phyloP scores from a whole-genome alignment of 148 eudicot species.

The Polygonum aviculare region DNA sequence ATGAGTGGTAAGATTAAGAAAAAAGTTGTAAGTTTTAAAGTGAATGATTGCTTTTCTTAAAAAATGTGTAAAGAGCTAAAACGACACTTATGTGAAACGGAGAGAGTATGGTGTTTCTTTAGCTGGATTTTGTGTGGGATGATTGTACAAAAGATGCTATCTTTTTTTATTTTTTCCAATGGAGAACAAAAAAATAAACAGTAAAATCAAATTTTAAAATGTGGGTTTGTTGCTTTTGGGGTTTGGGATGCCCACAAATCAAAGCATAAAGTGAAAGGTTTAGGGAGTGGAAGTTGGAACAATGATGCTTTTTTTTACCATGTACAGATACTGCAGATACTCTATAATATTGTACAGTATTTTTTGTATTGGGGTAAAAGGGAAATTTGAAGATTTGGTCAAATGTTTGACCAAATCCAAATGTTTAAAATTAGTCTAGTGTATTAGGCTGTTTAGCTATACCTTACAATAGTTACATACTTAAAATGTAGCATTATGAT shows the following conservation, averaged over 20 bases:
- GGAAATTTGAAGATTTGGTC: slow-evolving; percentile 5
- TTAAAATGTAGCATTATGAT: background rate
- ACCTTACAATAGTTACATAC: too few species aligned
- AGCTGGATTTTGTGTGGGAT: slow-evolving; percentile 17
- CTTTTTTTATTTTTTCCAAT: background rate
- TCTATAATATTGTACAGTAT: background rate
- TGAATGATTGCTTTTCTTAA: too few species aligned
- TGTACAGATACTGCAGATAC: background rate
- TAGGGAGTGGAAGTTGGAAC: slow-evolving; percentile 4
- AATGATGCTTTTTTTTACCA: slow-evolving; percentile 5
- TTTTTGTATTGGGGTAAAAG: background rate
- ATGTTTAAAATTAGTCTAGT: too few species aligned
- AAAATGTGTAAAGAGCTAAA: too few species aligned
- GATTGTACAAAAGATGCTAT: slow-evolving; percentile 17
- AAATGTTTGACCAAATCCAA: background rate
- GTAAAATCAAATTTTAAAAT: background rate
- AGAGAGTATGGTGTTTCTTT: slow-evolving; percentile 17
- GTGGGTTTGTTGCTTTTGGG: background rate
- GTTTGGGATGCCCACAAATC: background rate
- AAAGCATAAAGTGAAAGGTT: slow-evolving; percentile 9
- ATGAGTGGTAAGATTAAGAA: too few species aligned
- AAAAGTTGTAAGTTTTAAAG: too few species aligned
- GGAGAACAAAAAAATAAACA: background rate
- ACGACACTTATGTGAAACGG: too few species aligned
- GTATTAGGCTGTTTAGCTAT: too few species aligned